A percentile compares a stretch with the other conserved stretches of the same genome.
Conservation (phyloP, 352 stramenopile species). For the Pythium brassicae region DNA sequence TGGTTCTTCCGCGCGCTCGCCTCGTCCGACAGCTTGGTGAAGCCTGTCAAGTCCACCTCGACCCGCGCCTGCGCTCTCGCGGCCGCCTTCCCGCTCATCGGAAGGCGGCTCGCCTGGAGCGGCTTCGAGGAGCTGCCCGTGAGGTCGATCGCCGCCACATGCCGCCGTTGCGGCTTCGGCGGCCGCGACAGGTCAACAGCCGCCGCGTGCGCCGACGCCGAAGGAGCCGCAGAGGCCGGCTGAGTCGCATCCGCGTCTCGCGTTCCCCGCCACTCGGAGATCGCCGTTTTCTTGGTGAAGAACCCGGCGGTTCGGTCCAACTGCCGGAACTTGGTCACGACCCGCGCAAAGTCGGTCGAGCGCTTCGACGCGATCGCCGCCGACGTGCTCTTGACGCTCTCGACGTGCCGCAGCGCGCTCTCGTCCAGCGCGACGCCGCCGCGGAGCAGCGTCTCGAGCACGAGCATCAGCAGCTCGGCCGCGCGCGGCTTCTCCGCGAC, state of each 20-base stretch:
- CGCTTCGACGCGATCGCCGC: slow-evolving; percentile 55
- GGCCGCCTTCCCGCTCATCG: slow-evolving; percentile 63
- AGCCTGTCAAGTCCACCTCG: slow-evolving; percentile 43
- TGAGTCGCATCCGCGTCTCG: slow-evolving; percentile 1
- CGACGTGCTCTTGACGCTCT: slow-evolving; percentile 44
- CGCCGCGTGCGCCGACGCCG: neutral
- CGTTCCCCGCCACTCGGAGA: slow-evolving; percentile 12
- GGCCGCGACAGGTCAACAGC: slow-evolving; percentile 15
- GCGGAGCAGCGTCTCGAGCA: slow-evolving; percentile 50
- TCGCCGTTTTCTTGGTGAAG: slow-evolving; percentile 38
- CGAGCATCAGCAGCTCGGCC: slow-evolving; percentile 61
- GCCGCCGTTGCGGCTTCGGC: slow-evolving; percentile 22
- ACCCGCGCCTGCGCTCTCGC: slow-evolving; percentile 36
- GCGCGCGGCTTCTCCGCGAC: slow-evolving; percentile 57
- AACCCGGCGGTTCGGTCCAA: slow-evolving; percentile 46
- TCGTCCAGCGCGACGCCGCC: slow-evolving; percentile 50
- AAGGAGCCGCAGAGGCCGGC: too few relatives aligned
- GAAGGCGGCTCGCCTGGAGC: slow-evolving; percentile 10
- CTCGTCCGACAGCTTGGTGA: slow-evolving; percentile 30
- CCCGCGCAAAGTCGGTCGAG: slow-evolving; percentile 60
- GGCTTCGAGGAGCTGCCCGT: slow-evolving; percentile 5
- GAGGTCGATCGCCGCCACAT: slow-evolving; percentile 12
- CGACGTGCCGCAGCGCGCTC: slow-evolving; percentile 33
- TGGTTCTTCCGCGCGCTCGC: slow-evolving; percentile 50
- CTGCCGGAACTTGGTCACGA: slow-evolving; percentile 65